phyloP scores from a whole-genome alignment of 306 rosid genomes.

The Luffa acutangula region DNA sequence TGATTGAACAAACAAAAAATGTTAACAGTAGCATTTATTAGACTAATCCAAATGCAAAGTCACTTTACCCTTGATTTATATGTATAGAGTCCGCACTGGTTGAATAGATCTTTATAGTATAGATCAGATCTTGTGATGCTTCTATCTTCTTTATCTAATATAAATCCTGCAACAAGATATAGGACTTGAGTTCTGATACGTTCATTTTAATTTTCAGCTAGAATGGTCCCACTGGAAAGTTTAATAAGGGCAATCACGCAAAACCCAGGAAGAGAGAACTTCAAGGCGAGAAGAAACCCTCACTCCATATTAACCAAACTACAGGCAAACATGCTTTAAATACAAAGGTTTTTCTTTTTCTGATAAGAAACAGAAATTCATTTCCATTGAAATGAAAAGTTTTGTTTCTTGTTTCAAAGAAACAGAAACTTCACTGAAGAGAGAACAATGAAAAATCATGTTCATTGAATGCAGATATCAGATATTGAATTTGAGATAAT shows the following conservation, averaged over 20 bases:
- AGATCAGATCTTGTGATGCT: conserved; percentile 79
- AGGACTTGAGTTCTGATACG: not conserved
- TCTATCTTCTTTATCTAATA: conserved; percentile 76
- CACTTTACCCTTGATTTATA: conserved; percentile 54
- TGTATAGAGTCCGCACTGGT: conserved; percentile 64
- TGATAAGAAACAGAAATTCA: not conserved
- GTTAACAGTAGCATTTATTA: not conserved
- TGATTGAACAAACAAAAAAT: not conserved
- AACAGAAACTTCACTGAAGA: not conserved
- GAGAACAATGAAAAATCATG: not conserved
- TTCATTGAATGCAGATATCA: not conserved
- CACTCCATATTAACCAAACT: not conserved
- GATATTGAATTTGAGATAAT: not conserved
- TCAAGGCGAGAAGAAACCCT: not conserved
- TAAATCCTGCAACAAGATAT: conserved; percentile 40
- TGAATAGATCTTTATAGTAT: conserved; percentile 71
- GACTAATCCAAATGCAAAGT: not conserved
- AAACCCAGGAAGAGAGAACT: not conserved
- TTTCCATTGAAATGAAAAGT: too few relatives aligned
- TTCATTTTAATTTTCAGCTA: not conserved
- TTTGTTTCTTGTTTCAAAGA: not conserved
- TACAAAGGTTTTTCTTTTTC: not conserved
- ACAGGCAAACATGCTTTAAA: not conserved
- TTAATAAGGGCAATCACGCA: not conserved
- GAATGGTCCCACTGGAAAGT: not conserved